Conservation (phyloP, 805 yeast species). For the Metschnikowia gelsemii region DNA sequence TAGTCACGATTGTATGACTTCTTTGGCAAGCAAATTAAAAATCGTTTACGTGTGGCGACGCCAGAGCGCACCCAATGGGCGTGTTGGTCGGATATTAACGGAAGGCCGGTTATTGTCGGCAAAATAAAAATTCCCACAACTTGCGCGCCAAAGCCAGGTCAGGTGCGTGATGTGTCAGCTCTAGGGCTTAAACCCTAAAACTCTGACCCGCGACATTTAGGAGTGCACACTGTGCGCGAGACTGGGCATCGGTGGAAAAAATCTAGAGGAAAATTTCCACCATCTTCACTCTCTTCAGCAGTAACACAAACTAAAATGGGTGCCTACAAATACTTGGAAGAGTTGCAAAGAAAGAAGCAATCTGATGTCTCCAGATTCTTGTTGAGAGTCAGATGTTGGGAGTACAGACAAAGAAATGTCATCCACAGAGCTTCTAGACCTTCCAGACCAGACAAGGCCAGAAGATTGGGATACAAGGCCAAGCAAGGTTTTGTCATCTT, state of each 20-base stretch:
- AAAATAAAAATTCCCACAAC: background rate
- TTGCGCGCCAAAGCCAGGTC: background rate
- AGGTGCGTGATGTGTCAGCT: background rate
- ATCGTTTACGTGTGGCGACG: too few species aligned
- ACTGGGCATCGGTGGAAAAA: slow-evolving; percentile 5
- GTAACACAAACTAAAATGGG: slow-evolving; percentile 64
- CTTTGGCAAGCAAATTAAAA: too few species aligned
- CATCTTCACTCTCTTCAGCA: background rate
- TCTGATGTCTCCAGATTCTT: slow-evolving; percentile 98
- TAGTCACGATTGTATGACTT: too few species aligned
- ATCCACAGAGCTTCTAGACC: slow-evolving; percentile 99
- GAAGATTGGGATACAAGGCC: slow-evolving; percentile 99
- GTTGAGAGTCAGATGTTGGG: slow-evolving; percentile 99
- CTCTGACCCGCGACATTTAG: background rate
- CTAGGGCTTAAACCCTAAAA: background rate
- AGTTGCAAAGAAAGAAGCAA: slow-evolving; percentile 99
- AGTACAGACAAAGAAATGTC: slow-evolving; percentile 98
- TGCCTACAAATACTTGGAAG: slow-evolving; percentile 99
- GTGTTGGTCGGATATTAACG: too few species aligned
- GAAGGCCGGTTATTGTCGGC: too few species aligned
- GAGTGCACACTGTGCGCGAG: slow-evolving; percentile 5
- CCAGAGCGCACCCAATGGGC: too few species aligned
- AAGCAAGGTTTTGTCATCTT: slow-evolving; percentile 98
- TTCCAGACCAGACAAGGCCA: slow-evolving; percentile 99
- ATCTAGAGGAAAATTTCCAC: background rate